Evolutionary conservation across 805 yeast genomes (phyloP), one percentile per base, ranked within the genome.

Genomic region (Yarrowia alimentaria): DNA sequence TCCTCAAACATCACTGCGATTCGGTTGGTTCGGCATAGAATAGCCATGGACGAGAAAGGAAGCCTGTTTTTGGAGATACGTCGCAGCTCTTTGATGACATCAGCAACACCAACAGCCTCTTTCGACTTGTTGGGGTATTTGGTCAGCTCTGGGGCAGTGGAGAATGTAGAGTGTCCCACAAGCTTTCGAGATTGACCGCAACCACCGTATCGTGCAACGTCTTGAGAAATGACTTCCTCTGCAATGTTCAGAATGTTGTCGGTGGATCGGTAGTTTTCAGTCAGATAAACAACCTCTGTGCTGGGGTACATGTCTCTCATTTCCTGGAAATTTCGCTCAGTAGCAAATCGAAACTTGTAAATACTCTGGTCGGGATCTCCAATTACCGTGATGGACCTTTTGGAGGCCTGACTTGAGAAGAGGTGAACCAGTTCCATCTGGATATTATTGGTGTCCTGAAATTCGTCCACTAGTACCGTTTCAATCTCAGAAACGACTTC

Each of bases 351-450:
- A 58, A 91, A 91, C 0, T 83, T 88, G 64, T 93, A 91, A 17
- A 91, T 91, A 61, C 95, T 83, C 65, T 91, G 99, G 64, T 93
- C 96, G 0, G 96, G 96, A 62, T 91, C 99, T 1, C 99, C 99
- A 2, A 91, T 97, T 1, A 89, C 81, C 0, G 97, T 86, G 7
- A 91, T 75, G 17, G 57, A 28, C 6, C 47, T 12, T n/a, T 34
- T 25, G 3, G 33, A 34, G 4, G 25, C 12, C 9, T 49, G 29
- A 14, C 66, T 63, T 0, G 81, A 72, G 24, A 84, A 66, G 4
- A 70, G 67, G 55, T 74, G 75, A 71, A 87, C 75, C 37, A 93
- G 68, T 51, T 79, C 77, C 56, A 88, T 71, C 62, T 91, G 98
- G 13, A 88, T 72, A 26, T 71, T 71, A 58, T 85, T 87, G 0